Evolutionary conservation across 148 eudicot species (phyloP).

Genomic region (Talinum fruticosum): DNA sequence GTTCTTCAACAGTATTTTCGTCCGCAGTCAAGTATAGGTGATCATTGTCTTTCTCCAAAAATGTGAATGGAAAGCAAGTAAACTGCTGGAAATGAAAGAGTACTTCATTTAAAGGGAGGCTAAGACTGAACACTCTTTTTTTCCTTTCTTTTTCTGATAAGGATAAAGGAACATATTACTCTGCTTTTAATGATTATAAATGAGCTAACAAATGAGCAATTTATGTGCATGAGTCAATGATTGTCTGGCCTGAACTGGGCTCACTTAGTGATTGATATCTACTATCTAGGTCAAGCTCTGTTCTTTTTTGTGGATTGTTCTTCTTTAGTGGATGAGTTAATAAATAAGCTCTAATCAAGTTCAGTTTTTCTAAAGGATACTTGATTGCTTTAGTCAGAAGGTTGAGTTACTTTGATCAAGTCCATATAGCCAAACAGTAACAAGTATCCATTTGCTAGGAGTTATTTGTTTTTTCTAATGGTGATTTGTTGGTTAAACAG

Average conservation of each 20-base stretch:
- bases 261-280: background rate
- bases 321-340: background rate
- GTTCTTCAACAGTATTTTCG: too few species aligned
- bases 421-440: background rate
- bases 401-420: background rate
- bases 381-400: background rate
- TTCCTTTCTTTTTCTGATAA: background rate
- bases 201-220: background rate
- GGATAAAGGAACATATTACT: background rate
- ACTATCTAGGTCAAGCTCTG: background rate
- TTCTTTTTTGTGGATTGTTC: too few species aligned
- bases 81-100: too few species aligned
- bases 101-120: too few species aligned
- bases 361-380: background rate
- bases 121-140: too few species aligned
- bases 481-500: slow-evolving; percentile 42
- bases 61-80: too few species aligned
- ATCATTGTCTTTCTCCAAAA: too few species aligned
- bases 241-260: background rate
- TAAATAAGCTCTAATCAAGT: background rate
- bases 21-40: too few species aligned
- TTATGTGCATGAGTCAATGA: background rate
- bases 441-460: background rate
- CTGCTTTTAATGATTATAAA: background rate
- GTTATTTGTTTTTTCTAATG: background rate